Evolutionary conservation across 2,329 filamentous ascomycete genomes (phyloP).

Genomic region (Fusarium udum): DNA sequence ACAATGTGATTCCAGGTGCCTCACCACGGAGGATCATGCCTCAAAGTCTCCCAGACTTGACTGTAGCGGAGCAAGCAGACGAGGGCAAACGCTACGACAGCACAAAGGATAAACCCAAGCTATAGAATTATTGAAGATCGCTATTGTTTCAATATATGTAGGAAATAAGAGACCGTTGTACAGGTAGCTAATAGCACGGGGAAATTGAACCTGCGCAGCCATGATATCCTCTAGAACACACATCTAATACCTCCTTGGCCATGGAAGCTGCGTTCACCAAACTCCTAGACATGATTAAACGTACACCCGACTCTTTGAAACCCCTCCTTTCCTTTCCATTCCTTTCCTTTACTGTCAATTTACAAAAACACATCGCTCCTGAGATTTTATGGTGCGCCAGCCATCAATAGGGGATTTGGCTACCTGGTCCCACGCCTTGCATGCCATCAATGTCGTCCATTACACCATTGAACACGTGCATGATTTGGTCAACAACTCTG

Average conservation of each 20-base stretch:
- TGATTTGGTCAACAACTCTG: slow-evolving; percentile 71
- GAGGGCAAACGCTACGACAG: slow-evolving; percentile 80
- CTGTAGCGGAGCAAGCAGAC: slow-evolving; percentile 81
- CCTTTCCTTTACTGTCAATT: slow-evolving; percentile 10
- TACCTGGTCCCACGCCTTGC: slow-evolving; percentile 56
- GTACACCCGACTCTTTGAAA: slow-evolving; percentile 33
- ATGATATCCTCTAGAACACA: slow-evolving; percentile 39
- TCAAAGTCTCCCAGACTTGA: slow-evolving; percentile 70
- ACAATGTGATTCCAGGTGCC: slow-evolving; percentile 72
- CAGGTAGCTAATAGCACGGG: slow-evolving; percentile 26
- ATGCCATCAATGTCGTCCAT: slow-evolving; percentile 72
- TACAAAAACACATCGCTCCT: not conserved
- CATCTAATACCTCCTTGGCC: slow-evolving; percentile 36
- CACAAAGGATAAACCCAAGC: slow-evolving; percentile 52
- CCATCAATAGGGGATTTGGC: slow-evolving; percentile 49
- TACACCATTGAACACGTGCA: slow-evolving; percentile 78
- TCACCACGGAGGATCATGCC: slow-evolving; percentile 83
- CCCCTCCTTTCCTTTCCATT: not conserved
- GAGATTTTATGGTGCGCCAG: not conserved
- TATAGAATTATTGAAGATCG: slow-evolving; percentile 44
- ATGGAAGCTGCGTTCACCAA: slow-evolving; percentile 26
- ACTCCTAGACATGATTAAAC: slow-evolving; percentile 37
- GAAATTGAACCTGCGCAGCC: slow-evolving; percentile 21
- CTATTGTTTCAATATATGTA: slow-evolving; percentile 20
- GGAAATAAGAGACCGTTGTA: slow-evolving; percentile 23